Evolutionary conservation across 2,329 filamentous ascomycete species (phyloP), one percentile per base, ranked within the genome.

Genomic region (Neodidymelliopsis sp.): DNA sequence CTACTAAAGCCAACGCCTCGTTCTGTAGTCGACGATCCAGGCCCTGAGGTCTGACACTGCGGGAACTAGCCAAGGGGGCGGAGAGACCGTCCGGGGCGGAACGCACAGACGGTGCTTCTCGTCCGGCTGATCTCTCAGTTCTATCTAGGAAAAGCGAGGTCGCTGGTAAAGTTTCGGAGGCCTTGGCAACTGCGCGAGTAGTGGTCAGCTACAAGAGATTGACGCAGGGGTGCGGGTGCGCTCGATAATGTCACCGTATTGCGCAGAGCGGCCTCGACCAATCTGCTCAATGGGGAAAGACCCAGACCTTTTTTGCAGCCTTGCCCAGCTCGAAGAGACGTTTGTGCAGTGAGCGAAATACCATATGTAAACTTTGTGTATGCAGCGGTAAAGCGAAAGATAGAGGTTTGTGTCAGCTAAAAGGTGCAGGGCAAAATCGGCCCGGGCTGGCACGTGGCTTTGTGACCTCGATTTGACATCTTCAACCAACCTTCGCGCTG

Each of bases 1-100:
- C 4, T 12, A 5, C 4, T 6, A 31, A 8, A 9, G 9, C 4
- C 12, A n/a, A 12, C 16, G 33, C 45, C 22, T 49, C 31, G 12
- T 27, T 19, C 8, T 33, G 22, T 31, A 7, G 27, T 27, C 38
- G 11, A 20, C 16, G 20, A 36, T 49, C 45, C 18, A 49, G 37
- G 22, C 31, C 33, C 25, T 38, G 22, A 27, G 42, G 27, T 15
- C 19, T 31, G 42, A 38, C 12, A 20, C 28, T 11, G 27, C 27
- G 45, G 45, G 42, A 29, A 16, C 45, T 49, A 49, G 37, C 6
- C 10, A 4, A 33, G 16, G n/a, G 30, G 16, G 30, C 30, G 28
- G 28, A 30, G 13, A 16, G 28, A 15, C 2, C 8, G 30, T 31
- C 37, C 33, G 38, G 27, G 20, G 20, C 15, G 28, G 28, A 30